Evolutionary conservation across 257 asterid species (phyloP), one percentile per base, ranked within the genome.

Genomic region (Apocynum venetum): DNA sequence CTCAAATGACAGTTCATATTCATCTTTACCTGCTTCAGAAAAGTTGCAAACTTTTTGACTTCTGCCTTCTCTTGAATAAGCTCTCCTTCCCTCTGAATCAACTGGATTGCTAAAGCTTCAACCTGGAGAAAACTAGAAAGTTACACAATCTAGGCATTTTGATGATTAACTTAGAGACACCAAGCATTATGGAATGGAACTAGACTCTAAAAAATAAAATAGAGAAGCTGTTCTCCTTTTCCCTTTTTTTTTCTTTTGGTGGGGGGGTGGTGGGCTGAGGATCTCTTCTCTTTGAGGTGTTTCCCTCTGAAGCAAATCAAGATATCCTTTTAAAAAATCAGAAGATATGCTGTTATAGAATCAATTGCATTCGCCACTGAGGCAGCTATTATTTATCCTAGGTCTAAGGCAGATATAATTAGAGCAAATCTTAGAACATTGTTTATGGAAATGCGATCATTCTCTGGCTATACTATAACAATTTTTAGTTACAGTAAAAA

Each of bases 71-170:
- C 98, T 80, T 92, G 95, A 81, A 89, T 88, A 64, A 94, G 89
- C 78, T 92, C 97, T 78, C 97, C 98, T 89, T 94, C 97, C 85
- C 97, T 92, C 81, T 88, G 91, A 68, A 92, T 91, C 83, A 94
- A 84, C 73, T 92, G 97, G 79, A 89, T 91, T 6, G 97, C 97
- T 76, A 94, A 86, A 79, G 98, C 97, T 86, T 92, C 97, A 80
- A 91, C 97, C 97, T 94, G 55, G 48, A 71, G 20, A 69, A 20
- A 25, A 52, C 77, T 41, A 59, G 78, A 87, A 56, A 6, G 36
- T 43, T 43, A 53, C 15, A 66, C 20, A 63, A 71, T 47, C 61
- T 47, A 70, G 74, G 46, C 17, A 68, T 25, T 66, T 46, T 43
- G 60, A 17, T 17, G 48, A 48, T 53, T 71, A 15, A 48, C 15